These are phyloP conservation scores for Lithospermum erythrorhizon DNA, from an alignment of 257 asterid genomes.

Conservation along the genomic window DNA sequence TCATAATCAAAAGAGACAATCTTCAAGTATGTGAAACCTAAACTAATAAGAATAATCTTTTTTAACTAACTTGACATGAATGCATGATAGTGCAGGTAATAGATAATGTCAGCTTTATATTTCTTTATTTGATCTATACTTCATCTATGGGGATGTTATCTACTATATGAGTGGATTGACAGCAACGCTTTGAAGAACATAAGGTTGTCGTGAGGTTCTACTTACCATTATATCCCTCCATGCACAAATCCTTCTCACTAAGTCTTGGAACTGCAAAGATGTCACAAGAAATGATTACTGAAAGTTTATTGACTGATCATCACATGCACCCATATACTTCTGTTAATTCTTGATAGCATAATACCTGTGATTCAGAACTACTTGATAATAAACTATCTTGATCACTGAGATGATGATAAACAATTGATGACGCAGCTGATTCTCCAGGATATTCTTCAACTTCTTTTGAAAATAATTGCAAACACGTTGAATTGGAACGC, in stretches of 20 bases:
- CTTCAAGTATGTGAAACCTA: too few relatives aligned
- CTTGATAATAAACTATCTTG: conserved; percentile 36
- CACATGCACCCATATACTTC: background rate
- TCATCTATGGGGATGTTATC: too few relatives aligned
- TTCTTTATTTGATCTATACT: too few relatives aligned
- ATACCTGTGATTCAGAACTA: conserved; percentile 44
- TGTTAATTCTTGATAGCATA: conserved; percentile 9
- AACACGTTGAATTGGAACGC: conserved; percentile 69
- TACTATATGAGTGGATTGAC: background rate
- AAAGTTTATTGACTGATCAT: conserved; percentile 1
- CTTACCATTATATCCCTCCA: conserved; percentile 99
- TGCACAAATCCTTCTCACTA: conserved; percentile 62
- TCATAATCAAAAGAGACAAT: too few relatives aligned
- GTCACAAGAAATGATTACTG: background rate
- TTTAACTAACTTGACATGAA: too few relatives aligned
- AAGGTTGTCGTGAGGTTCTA: background rate
- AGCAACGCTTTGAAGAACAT: background rate
- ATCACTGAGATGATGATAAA: conserved; percentile 63
- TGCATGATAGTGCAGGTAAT: background rate
- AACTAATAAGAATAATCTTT: background rate
- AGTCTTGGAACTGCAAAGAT: conserved; percentile 66
- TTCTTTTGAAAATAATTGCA: conserved; percentile 78
- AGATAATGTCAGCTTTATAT: too few relatives aligned
- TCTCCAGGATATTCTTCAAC: conserved; percentile 80
- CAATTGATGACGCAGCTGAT: conserved; percentile 66